phyloP scores from a whole-genome alignment of 805 yeast species.

The Myxozyma kluyveri region DNA sequence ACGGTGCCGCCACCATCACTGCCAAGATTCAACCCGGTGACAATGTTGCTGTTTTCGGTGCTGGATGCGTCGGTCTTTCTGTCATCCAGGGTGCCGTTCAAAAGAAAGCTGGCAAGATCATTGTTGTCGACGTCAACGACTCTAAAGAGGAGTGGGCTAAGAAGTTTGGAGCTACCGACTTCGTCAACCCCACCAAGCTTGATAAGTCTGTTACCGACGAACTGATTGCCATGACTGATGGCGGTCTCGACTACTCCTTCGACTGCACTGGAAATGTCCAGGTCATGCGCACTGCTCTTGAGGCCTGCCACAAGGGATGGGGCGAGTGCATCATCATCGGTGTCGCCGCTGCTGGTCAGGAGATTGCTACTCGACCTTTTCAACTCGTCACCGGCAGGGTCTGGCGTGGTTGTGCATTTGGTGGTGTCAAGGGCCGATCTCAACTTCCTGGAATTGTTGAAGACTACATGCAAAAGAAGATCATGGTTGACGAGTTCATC shows the following conservation, averaged over 20 bases:
- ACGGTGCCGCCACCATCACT: slow-evolving; percentile 94
- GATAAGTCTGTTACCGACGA: slow-evolving; percentile 74
- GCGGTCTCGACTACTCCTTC: slow-evolving; percentile 93
- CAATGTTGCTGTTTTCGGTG: slow-evolving; percentile 94
- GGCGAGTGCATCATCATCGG: slow-evolving; percentile 94
- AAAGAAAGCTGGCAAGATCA: slow-evolving; percentile 71
- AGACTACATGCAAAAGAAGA: slow-evolving; percentile 73
- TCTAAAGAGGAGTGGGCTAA: slow-evolving; percentile 80
- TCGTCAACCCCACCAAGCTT: slow-evolving; percentile 77
- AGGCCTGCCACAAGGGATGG: slow-evolving; percentile 99
- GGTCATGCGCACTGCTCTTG: slow-evolving; percentile 95
- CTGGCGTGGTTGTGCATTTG: slow-evolving; percentile 99
- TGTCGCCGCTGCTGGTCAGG: slow-evolving; percentile 98
- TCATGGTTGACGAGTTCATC: slow-evolving; percentile 91
- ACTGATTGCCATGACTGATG: slow-evolving; percentile 86
- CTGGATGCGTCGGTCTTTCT: slow-evolving; percentile 95
- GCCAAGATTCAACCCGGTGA: slow-evolving; percentile 90
- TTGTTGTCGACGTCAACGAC: slow-evolving; percentile 84
- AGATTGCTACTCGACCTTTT: slow-evolving; percentile 96
- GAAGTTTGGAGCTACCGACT: slow-evolving; percentile 93
- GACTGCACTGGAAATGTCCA: slow-evolving; percentile 96
- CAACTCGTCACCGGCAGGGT: slow-evolving; percentile 98
- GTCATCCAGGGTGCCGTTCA: slow-evolving; percentile 92
- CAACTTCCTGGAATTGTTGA: slow-evolving; percentile 90
- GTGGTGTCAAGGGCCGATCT: slow-evolving; percentile 97